Conservation (phyloP, 805 yeast genomes). For the Sporopachydermia lactativora region DNA sequence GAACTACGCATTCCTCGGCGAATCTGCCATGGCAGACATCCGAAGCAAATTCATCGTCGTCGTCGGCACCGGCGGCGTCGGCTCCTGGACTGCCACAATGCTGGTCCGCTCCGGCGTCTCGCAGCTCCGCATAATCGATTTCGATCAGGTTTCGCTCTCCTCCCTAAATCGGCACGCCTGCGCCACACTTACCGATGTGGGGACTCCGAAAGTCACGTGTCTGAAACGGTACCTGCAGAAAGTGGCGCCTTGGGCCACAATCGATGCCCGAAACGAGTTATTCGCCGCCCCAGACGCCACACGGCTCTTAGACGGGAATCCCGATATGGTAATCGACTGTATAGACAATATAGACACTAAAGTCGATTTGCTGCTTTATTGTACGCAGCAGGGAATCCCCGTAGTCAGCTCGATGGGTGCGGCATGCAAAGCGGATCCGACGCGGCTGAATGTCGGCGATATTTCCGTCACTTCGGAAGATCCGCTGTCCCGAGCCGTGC, state of each 20-base stretch:
- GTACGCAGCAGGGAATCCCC: conserved; percentile 43
- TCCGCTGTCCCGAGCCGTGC: conserved; percentile 75
- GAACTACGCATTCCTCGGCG: conserved; percentile 83
- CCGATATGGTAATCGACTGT: conserved; percentile 82
- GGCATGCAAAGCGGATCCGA: conserved; percentile 90
- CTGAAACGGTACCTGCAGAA: conserved; percentile 49
- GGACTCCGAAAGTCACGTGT: conserved; percentile 78
- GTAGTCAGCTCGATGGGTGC: conserved; percentile 94
- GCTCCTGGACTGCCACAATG: conserved; percentile 92
- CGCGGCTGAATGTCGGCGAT: conserved; percentile 81
- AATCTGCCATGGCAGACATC: conserved; percentile 64
- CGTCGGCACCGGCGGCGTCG: conserved; percentile 97
- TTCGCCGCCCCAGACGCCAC: conserved; percentile 59
- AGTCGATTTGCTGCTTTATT: conserved; percentile 71
- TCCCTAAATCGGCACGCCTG: conserved; percentile 91
- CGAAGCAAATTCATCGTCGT: conserved; percentile 59
- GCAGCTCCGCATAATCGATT: conserved; percentile 69
- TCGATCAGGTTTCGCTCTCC: conserved; percentile 89
- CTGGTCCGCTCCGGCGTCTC: conserved; percentile 84
- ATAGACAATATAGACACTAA: conserved; percentile 97
- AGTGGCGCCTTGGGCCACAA: conserved; percentile 89
- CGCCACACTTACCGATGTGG: conserved; percentile 86
- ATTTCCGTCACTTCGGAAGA: conserved; percentile 87
- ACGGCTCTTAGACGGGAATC: conserved; percentile 41
- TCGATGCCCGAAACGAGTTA: conserved; percentile 64